Evolutionary conservation across 768 basidiomycete genomes (phyloP), one percentile per base, ranked within the genome.

Genomic region (Psilocybe sp.): DNA sequence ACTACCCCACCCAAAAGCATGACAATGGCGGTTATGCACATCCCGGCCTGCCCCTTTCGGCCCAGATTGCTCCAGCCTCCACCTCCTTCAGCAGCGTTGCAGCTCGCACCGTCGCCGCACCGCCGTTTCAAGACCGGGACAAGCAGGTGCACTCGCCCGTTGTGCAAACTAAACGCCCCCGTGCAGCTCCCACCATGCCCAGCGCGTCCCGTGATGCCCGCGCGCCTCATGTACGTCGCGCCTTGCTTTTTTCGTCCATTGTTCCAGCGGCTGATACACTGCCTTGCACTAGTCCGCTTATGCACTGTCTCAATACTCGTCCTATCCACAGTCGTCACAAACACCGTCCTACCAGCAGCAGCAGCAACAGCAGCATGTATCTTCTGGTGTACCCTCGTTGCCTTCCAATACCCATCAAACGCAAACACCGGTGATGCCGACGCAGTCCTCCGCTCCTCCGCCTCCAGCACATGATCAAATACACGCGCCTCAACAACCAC

Each of bases 1-100:
- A 77, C 14, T 79, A 77, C 55, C 56, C 69, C 19, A 68, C 73
- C 23, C 23, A 28, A 42, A 79, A 79, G 57, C 73, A 76, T 43
- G 81, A 81, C 52, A 71, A 65, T 55, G 74, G 68, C 18, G 73
- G 73, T 23, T 82, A 82, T 61, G 57, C 72, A 33, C 76, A 74
- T 18, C 74, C 76, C 13, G 75, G 74, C 2, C 60, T 76, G 11
- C 76, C 76, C 19, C 59, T 76, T 19, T 77, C 76, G 9, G 75
- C 72, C 8, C 76, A 76, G 57, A 56, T 68, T 15, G 64, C 67
- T 31, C 67, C 73, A 2, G 61, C 71, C n/a, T 68, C 70, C 10
- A 68, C 60, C 13, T 66, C 71, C 20, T 65, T 72, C 28, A 74
- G 59, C 51, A 63, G 66, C 44, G 64, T 62, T 14, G 57, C 57